Conservation (phyloP, 495 filamentous ascomycete species). For the Xylaria telfairii region DNA sequence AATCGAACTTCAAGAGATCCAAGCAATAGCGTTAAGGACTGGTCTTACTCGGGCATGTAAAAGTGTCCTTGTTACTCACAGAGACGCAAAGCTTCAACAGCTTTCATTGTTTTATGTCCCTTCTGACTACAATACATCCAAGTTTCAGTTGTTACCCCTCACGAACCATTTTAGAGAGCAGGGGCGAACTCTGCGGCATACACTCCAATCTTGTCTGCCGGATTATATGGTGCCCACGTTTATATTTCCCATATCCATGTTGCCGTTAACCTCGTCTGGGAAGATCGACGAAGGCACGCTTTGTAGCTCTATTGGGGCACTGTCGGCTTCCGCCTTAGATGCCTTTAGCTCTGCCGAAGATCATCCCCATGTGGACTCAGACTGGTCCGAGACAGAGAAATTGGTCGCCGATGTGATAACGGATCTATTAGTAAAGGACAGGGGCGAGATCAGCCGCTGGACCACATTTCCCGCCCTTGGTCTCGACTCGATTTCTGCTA, state of each 20-base stretch:
- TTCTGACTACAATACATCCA: slow-evolving; percentile 2
- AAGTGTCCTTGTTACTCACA: slow-evolving; percentile 54
- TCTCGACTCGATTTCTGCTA: slow-evolving; percentile 82
- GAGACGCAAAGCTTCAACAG: slow-evolving; percentile 41
- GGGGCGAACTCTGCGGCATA: slow-evolving; percentile 20
- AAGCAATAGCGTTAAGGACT: slow-evolving; percentile 55
- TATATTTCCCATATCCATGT: slow-evolving; percentile 66
- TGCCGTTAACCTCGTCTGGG: slow-evolving; percentile 68
- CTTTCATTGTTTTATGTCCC: slow-evolving; percentile 68
- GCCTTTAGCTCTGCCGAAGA: slow-evolving; percentile 30
- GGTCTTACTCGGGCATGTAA: slow-evolving; percentile 56
- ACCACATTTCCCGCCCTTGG: slow-evolving; percentile 61
- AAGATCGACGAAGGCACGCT: slow-evolving; percentile 66
- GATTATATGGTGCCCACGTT: slow-evolving; percentile 72
- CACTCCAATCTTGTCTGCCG: slow-evolving; percentile 49
- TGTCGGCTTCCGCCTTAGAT: slow-evolving; percentile 24
- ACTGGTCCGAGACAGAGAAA: slow-evolving; percentile 59
- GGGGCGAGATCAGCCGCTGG: slow-evolving; percentile 62
- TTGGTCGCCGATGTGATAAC: slow-evolving; percentile 54
- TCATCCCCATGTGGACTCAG: slow-evolving; percentile 42
- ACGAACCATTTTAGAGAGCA: slow-evolving; percentile 25
- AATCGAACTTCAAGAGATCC: slow-evolving; percentile 81
- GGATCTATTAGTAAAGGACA: slow-evolving; percentile 51
- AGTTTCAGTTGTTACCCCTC: slow-evolving; percentile 38
- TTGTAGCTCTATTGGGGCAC: slow-evolving; percentile 32